These are phyloP conservation scores for Fusarium caatingaense DNA, from an alignment of 2,329 filamentous ascomycete genomes.

Conservation along the genomic window DNA sequence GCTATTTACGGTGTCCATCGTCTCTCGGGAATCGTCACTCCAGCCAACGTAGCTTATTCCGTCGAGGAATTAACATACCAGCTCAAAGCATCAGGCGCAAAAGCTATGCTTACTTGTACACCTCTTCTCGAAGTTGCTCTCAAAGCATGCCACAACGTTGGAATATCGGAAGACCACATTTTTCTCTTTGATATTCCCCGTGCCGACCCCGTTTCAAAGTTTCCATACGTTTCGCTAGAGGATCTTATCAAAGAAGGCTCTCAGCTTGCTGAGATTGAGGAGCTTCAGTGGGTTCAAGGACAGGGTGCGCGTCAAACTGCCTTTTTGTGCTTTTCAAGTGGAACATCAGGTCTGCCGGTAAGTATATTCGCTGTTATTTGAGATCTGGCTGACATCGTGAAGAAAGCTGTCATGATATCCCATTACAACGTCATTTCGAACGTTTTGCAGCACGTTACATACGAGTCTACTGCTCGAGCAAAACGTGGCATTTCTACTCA, in stretches of 20 bases:
- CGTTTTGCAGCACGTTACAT: conserved; percentile 67
- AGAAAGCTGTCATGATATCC: conserved; percentile 89
- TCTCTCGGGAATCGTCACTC: conserved; percentile 76
- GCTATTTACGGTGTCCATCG: conserved; percentile 80
- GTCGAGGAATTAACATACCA: conserved; percentile 77
- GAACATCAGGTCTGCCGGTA: conserved; percentile 81
- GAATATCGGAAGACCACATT: conserved; percentile 70
- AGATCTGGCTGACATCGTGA: accelerated
- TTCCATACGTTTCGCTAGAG: conserved; percentile 67
- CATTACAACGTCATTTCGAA: conserved; percentile 84
- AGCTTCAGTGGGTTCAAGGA: conserved; percentile 69
- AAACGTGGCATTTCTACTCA: conserved; percentile 54
- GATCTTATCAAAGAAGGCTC: conserved; percentile 72
- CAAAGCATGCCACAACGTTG: conserved; percentile 69
- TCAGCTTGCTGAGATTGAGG: conserved; percentile 61
- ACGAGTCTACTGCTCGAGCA: conserved; percentile 53
- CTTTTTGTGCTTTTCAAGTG: conserved; percentile 83
- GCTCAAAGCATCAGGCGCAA: conserved; percentile 74
- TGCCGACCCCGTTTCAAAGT: conserved; percentile 49
- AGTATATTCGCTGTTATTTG: accelerated
- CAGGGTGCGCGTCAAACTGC: conserved; percentile 75
- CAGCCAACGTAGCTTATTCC: conserved; percentile 80
- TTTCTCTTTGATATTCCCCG: conserved; percentile 76
- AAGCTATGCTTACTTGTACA: conserved; percentile 76
- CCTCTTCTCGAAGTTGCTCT: conserved; percentile 73